phyloP scores from a whole-genome alignment of 2,329 filamentous ascomycete genomes.

The Dichotomopilus funicola region DNA sequence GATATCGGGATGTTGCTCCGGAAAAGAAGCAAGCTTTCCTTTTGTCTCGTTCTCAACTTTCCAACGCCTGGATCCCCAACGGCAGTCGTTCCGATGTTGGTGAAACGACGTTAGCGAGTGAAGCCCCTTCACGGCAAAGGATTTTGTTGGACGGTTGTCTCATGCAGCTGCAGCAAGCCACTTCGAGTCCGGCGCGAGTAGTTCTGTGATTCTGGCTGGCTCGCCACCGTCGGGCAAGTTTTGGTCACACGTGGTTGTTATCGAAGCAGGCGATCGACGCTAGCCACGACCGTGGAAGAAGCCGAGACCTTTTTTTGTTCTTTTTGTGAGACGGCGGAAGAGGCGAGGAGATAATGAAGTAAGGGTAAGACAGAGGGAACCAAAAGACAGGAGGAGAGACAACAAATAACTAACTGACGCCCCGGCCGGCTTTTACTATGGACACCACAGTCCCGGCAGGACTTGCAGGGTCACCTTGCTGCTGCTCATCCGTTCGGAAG shows the following conservation, averaged over 20 bases:
- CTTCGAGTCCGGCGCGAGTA: conserved; percentile 8
- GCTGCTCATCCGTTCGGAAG: conserved; percentile 11
- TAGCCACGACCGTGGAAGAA: conserved; percentile 1
- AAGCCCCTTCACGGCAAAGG: neutral
- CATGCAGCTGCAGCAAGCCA: conserved; percentile 19
- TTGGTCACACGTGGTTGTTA: conserved; percentile 11
- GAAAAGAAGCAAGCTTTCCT: conserved; percentile 7
- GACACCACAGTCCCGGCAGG: neutral
- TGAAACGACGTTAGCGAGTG: neutral
- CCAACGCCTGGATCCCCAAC: conserved; percentile 1
- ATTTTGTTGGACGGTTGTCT: conserved; percentile 6
- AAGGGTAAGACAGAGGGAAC: too few species aligned
- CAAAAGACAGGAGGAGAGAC: neutral
- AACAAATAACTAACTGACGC: too few species aligned
- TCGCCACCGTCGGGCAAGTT: conserved; percentile 9
- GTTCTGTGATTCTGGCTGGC: neutral
- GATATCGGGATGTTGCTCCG: conserved; percentile 3
- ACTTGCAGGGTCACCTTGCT: conserved; percentile 9
- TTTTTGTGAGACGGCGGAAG: neutral
- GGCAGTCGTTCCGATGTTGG: conserved; percentile 6
- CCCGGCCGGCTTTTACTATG: too few species aligned
- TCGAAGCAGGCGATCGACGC: conserved; percentile 5
- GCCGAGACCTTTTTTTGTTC: neutral
- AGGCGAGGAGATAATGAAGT: too few species aligned
- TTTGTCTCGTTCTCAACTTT: neutral